These are phyloP conservation scores for Dactylorhiza incarnata DNA, from an alignment of 106 monocot genomes.

Conservation along the genomic window DNA sequence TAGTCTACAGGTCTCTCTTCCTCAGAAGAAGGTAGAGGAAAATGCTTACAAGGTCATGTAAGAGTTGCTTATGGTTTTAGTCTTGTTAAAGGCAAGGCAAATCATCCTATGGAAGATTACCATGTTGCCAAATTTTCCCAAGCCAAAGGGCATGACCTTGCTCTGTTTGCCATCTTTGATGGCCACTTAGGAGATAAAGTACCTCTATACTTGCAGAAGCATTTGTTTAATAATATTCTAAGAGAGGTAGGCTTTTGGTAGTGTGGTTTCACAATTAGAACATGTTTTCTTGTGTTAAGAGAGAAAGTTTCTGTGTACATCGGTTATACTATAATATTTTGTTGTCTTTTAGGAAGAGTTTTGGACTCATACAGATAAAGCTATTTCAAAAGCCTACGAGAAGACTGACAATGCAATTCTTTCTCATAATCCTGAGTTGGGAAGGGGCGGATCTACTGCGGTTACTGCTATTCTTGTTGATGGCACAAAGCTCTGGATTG, in stretches of 20 bases:
- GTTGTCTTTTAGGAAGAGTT: conserved; percentile 49
- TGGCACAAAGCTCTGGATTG: conserved; percentile 58
- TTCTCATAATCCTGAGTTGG: conserved; percentile 56
- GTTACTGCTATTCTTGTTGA: conserved; percentile 78
- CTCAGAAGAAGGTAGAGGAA: conserved; percentile 54
- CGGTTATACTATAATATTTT: not conserved
- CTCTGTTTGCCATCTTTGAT: conserved; percentile 79
- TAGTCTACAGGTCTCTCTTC: conserved; percentile 37
- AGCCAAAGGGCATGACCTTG: conserved; percentile 50
- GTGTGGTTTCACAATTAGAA: not conserved
- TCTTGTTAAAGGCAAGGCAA: conserved; percentile 69
- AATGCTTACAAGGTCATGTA: conserved; percentile 25
- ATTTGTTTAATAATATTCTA: conserved; percentile 75
- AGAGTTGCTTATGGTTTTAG: conserved; percentile 63
- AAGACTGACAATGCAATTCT: conserved; percentile 82
- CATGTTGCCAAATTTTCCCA: conserved; percentile 59
- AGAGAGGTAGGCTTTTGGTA: conserved; percentile 39
- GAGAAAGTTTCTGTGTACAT: not conserved
- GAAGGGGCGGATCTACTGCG: conserved; percentile 83
- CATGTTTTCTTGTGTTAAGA: not conserved
- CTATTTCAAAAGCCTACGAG: conserved; percentile 74
- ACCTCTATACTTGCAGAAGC: conserved; percentile 63
- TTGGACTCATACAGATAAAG: conserved; percentile 57
- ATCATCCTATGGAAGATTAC: conserved; percentile 91
- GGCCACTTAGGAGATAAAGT: conserved; percentile 79